A percentile compares a stretch with the other conserved stretches of the same genome.
Evolutionary conservation across 441 rosid species (phyloP).

Genomic region (Corymbia calophylla): DNA sequence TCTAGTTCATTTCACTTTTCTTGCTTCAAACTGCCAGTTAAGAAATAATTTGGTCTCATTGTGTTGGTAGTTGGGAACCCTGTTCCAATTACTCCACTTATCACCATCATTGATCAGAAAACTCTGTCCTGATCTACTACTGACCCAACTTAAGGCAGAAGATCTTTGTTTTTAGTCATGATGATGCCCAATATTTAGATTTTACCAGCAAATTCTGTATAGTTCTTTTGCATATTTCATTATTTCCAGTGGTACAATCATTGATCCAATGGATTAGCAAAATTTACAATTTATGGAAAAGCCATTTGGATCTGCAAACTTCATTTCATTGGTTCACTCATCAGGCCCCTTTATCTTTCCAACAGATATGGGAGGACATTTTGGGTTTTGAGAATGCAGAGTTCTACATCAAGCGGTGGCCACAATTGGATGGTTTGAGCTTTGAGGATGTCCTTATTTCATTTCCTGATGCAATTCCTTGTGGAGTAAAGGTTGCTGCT

Average conservation of each 20-base stretch:
- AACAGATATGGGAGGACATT: slow-evolving; percentile 90
- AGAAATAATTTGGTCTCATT: not conserved
- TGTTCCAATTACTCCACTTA: not conserved
- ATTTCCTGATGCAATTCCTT: slow-evolving; percentile 85
- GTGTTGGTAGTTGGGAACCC: not conserved
- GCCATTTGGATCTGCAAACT: not conserved
- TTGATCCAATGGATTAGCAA: not conserved
- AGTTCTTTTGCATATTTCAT: not conserved
- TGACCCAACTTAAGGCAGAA: not conserved
- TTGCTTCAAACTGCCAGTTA: not conserved
- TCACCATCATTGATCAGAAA: not conserved
- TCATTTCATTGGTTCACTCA: not conserved
- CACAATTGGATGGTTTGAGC: slow-evolving; percentile 59
- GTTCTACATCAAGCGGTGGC: slow-evolving; percentile 88
- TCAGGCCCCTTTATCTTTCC: not conserved
- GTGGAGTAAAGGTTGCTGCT: slow-evolving; percentile 82
- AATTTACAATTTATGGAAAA: not conserved
- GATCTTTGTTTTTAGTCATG: not conserved
- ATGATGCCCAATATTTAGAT: not conserved
- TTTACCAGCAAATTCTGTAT: not conserved
- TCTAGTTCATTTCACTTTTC: not conserved
- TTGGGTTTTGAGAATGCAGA: slow-evolving; percentile 89
- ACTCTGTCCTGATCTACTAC: not conserved
- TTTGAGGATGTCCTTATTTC: slow-evolving; percentile 75
- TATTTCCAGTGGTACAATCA: not conserved